Conservation (phyloP, 2,329 filamentous ascomycete species). For the Calonectria fujianensis region DNA sequence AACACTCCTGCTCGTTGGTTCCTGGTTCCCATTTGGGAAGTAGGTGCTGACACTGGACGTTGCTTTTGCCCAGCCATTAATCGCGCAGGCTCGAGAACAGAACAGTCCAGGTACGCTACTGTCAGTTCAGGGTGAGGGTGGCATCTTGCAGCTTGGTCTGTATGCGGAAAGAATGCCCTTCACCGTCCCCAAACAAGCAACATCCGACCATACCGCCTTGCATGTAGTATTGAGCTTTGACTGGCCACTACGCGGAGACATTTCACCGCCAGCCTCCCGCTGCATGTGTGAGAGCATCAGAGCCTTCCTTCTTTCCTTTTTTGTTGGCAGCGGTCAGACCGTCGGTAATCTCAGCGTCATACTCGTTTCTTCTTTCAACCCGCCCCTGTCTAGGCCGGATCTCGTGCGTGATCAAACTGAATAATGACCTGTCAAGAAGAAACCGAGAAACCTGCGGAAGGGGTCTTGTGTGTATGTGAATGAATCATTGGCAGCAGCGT, state of each 20-base stretch:
- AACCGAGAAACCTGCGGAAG: background rate
- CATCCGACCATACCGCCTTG: background rate
- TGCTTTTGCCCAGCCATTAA: background rate
- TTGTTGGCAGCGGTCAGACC: constrained; percentile 4
- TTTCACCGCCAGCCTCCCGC: constrained; percentile 22
- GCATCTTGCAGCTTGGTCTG: background rate
- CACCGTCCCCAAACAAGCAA: no score
- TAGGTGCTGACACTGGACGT: background rate
- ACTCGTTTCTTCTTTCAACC: background rate
- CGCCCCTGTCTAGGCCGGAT: background rate
- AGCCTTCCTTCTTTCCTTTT: background rate
- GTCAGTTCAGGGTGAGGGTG: background rate
- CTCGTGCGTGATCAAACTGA: background rate
- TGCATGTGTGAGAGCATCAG: constrained; percentile 5
- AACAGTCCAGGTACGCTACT: background rate
- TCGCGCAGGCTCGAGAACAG: background rate
- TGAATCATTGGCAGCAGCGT: background rate
- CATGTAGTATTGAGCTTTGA: background rate
- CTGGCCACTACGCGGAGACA: background rate
- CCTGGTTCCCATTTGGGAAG: background rate
- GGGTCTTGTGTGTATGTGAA: background rate
- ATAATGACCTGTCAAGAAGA: background rate
- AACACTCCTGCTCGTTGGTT: no score
- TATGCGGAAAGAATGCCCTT: no score
- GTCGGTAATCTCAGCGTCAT: no score